Evolutionary conservation across 2,329 filamentous ascomycete genomes (phyloP), one percentile per base, ranked within the genome.

Genomic region (Parafenestella ontariensis): DNA sequence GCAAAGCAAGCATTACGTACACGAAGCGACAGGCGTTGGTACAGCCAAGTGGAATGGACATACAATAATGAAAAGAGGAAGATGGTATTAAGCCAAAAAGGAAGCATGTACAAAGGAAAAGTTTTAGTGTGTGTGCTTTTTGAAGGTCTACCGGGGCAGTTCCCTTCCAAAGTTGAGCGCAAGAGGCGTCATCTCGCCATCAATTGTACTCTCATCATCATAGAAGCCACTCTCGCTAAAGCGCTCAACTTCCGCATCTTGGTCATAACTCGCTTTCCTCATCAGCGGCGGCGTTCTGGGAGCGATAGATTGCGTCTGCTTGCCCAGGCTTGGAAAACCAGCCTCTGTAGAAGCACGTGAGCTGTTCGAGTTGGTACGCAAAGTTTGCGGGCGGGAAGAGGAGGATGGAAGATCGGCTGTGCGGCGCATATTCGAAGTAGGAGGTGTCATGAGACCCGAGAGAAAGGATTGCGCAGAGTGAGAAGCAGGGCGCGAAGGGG

Each of bases 401-500:
- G 73, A 72, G 59, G 65, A 76, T 33, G 71, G 68, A 49, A 79
- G 75, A 3, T 81, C 78, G 0, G 86, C 83, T 2, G 83, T 85
- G 61, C 86, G 86, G 39, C 90, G 88, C 43, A 89, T 75, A 49
- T 87, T 86, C 3, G 90, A 92, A 26, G 89, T 87, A 4, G 93
- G 94, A n/a, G 94, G 93, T 1, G 94, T 97, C 81, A 97, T 83
- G 20, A 96, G 85, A 1, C 93, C 93, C 0, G 89, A 89, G 18
- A 93, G 81, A 56, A 92, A 88, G 44, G 82, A 85, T 49, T 85
- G 82, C 1, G 87, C 81, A 3, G 79, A 75, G 0, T 76, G 71
- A 76, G 71, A 73, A 33, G 79, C 83, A 39, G 62, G 43, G 31
- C 73, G 71, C 8, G 70, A 73, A 1, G 73, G 73, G 1, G 73